Base-by-base conservation (phyloP, 2,329 filamentous ascomycete genomes). In the Pyricularia grisea region DNA sequence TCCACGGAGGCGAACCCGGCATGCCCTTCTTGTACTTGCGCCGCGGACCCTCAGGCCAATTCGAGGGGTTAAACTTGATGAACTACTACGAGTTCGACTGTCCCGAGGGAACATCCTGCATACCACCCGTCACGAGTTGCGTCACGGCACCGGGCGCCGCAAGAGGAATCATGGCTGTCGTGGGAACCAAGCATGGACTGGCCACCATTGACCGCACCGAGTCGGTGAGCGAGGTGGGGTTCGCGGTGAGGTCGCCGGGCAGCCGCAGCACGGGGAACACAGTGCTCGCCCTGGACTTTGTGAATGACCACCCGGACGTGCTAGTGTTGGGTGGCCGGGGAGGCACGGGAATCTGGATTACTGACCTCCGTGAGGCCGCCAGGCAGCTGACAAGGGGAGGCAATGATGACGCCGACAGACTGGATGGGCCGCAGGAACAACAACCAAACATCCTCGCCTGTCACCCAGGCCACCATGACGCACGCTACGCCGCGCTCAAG, bases 231-330 rank as follows among this genome's bases (percentile, higher is more conserved):
- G 11, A 55, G 42, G 42, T 55, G 42, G 65, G 33, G 3, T 20
- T 20, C 14, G 27, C 25, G 1, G 23, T 14, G 36, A 27, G 65
- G 23, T 11, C 23, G 10, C 65, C 17, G 0, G 30, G 31, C 9
- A 27, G 9, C 65, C 20, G 23, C 33, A 12, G n/a, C 30, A 36
- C 3, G 36, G 36, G 75, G 67, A 68, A 74, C 67, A 79, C 86
- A 69, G 76, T 85, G 63, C 84, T 87, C 69, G 76, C 82, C 4
- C 76, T 86, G 30, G 82, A 84, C 68, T 87, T 85, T 71, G 78
- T 82, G 27, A 71, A 73, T 4, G 75, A 74, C 20, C 80, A 83
- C 65, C 80, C 79, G 14, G 76, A 81, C 14, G 72, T 87, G 1
- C 71, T 88, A 17, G 76, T 85, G 36, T 82, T 84, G 0, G 87